A percentile compares a stretch with the other conserved stretches of the same genome.
phyloP scores from a whole-genome alignment of 108 stramenopile genomes.

The Cylindrotheca fusiformis region DNA sequence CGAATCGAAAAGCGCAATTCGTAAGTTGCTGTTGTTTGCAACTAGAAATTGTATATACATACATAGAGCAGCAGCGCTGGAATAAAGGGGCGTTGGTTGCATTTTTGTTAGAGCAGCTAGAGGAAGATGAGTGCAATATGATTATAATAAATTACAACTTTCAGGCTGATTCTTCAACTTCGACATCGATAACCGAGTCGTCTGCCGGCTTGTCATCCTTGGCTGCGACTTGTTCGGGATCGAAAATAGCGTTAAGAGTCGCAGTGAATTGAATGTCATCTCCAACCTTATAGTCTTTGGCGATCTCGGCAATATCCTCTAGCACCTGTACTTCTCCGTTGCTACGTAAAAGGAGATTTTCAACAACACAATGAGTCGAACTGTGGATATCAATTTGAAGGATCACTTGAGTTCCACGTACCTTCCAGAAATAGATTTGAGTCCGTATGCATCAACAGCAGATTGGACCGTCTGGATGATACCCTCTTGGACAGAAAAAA shows the following conservation, averaged over 20 bases:
- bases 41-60: too few species aligned
- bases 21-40: too few species aligned
- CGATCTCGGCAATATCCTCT: slow-evolving; percentile 73
- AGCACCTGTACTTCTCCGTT: slow-evolving; percentile 56
- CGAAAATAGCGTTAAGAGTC: slow-evolving; percentile 58
- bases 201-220: slow-evolving; percentile 3
- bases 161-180: slow-evolving; percentile 8
- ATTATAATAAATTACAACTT: too few species aligned
- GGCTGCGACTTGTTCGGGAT: slow-evolving; percentile 24
- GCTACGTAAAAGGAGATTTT: background rate
- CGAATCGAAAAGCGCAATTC: slow-evolving; percentile 19
- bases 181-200: slow-evolving; percentile 11
- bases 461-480: slow-evolving; percentile 74
- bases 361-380: too few species aligned
- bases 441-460: slow-evolving; percentile 76
- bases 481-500: slow-evolving; percentile 78
- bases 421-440: slow-evolving; percentile 55
- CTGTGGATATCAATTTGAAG: too few species aligned
- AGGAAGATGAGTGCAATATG: too few species aligned
- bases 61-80: too few species aligned
- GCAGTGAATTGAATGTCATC: slow-evolving; percentile 72
- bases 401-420: too few species aligned
- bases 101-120: too few species aligned
- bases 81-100: too few species aligned
- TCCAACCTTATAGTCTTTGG: slow-evolving; percentile 74